phyloP scores from a whole-genome alignment of 306 rosid species.

The Quercus wislizeni region DNA sequence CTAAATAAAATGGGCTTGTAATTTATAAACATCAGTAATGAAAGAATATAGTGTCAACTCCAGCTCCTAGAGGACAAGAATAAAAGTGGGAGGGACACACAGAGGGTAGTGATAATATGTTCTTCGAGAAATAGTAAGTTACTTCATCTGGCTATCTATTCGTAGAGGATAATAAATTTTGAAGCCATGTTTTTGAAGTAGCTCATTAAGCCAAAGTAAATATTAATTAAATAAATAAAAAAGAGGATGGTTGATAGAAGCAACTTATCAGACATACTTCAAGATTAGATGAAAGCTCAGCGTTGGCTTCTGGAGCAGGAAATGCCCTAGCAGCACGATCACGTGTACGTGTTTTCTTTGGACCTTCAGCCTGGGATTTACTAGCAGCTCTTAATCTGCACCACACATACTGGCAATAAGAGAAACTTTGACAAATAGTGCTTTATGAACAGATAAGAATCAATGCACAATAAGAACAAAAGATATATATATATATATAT shows the following conservation, averaged over 20 bases:
- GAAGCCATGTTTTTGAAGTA: conserved; percentile 13
- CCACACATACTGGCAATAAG: conserved; percentile 11
- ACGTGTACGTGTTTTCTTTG: conserved; percentile 65
- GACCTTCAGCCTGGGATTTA: conserved; percentile 66
- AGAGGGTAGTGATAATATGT: too few relatives aligned
- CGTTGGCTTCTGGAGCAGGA: conserved; percentile 91
- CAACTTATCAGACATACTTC: conserved; percentile 55
- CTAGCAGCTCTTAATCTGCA: conserved; percentile 70
- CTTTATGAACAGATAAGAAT: not conserved
- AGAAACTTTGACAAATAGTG: not conserved
- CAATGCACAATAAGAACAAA: not conserved
- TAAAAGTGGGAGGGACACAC: not conserved
- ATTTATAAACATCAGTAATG: not conserved
- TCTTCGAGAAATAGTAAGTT: not conserved
- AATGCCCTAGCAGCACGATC: conserved; percentile 57
- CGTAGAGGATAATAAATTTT: conserved; percentile 14
- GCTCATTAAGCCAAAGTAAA: not conserved
- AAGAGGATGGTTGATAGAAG: conserved; percentile 11
- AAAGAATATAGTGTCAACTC: not conserved
- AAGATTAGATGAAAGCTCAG: conserved; percentile 82
- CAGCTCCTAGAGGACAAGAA: not conserved
- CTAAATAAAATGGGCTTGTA: not conserved
- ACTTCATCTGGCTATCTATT: conserved; percentile 7
- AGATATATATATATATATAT: not conserved
- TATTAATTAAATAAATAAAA: not conserved